phyloP scores from a whole-genome alignment of 202 grass and related monocot species.

The Cymbopogon flexuosus region DNA sequence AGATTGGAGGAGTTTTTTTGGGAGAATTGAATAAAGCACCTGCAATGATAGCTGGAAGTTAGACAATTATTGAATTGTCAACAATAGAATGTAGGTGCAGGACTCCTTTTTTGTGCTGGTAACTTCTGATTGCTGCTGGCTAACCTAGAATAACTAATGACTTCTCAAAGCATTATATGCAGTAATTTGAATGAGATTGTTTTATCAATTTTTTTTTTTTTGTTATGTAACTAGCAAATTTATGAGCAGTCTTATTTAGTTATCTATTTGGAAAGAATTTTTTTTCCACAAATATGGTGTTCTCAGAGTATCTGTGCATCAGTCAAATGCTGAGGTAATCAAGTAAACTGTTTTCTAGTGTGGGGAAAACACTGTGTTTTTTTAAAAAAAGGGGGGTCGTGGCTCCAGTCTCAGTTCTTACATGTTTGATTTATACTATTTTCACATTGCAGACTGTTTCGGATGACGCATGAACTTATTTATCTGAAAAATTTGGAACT shows the following conservation, averaged over 20 bases:
- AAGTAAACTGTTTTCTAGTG: no score
- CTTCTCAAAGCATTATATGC: slow-evolving; percentile 20
- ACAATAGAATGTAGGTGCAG: slow-evolving; percentile 9
- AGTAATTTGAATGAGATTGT: slow-evolving; percentile 4
- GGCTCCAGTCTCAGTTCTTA: no score
- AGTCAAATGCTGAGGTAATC: no score
- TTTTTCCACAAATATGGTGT: background rate
- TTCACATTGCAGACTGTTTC: no score
- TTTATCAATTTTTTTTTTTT: slow-evolving; percentile 1
- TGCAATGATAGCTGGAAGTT: background rate
- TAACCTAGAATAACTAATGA: background rate
- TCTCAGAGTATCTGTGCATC: no score
- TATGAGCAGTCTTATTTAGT: background rate
- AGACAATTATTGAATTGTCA: slow-evolving; percentile 11
- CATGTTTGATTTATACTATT: no score
- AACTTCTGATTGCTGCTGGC: background rate
- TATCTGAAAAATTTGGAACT: no score
- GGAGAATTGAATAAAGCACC: background rate
- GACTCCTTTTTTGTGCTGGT: background rate
- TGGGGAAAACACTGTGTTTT: no score
- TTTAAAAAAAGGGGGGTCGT: no score
- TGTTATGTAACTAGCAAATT: background rate
- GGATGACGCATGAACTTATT: no score
- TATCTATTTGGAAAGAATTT: background rate
- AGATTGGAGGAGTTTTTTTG: background rate